A percentile compares a stretch with the other conserved stretches of the same genome.
Conservation (phyloP, 2,329 filamentous ascomycete species). For the Aspergillus chevalieri region DNA sequence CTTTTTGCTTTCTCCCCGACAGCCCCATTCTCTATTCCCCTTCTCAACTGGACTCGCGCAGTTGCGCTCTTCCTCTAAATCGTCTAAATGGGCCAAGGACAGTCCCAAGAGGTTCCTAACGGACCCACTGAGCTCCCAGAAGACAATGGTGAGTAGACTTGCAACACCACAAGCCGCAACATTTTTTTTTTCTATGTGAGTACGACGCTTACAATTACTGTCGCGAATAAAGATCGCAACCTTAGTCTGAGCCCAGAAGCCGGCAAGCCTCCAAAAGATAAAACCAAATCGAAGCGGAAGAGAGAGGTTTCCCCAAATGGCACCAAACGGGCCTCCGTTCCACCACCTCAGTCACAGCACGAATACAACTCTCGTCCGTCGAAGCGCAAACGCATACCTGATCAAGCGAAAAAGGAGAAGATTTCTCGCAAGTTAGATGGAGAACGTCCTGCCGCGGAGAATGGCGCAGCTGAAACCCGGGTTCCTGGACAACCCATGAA, state of each 20-base stretch:
- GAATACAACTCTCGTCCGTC: constrained; percentile 9
- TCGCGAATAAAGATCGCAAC: too few relatives aligned
- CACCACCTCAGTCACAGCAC: not conserved
- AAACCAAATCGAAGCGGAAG: constrained; percentile 4
- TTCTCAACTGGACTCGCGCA: not conserved
- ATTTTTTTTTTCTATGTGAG: too few relatives aligned
- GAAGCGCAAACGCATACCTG: constrained; percentile 24
- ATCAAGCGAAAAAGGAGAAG: constrained; percentile 9
- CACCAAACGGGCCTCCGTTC: not conserved
- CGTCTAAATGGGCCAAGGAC: constrained; percentile 14
- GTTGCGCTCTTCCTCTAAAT: not conserved
- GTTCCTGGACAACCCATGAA: not conserved
- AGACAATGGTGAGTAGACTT: constrained; percentile 6
- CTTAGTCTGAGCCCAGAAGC: too few relatives aligned
- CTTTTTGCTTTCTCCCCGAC: constrained; percentile 1
- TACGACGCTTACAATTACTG: too few relatives aligned
- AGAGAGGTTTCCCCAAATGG: constrained; percentile 6
- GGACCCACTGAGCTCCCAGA: constrained; percentile 1
- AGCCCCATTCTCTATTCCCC: not conserved
- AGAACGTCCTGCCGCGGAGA: not conserved
- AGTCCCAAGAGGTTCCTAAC: constrained; percentile 11
- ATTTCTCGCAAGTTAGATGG: constrained; percentile 8
- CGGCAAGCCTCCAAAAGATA: not conserved
- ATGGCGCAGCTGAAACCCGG: not conserved
- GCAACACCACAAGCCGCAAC: not conserved